These are phyloP conservation scores for Pseudozyma thailandica DNA, from an alignment of 1,284 basidiomycete species.

Conservation along the genomic window DNA sequence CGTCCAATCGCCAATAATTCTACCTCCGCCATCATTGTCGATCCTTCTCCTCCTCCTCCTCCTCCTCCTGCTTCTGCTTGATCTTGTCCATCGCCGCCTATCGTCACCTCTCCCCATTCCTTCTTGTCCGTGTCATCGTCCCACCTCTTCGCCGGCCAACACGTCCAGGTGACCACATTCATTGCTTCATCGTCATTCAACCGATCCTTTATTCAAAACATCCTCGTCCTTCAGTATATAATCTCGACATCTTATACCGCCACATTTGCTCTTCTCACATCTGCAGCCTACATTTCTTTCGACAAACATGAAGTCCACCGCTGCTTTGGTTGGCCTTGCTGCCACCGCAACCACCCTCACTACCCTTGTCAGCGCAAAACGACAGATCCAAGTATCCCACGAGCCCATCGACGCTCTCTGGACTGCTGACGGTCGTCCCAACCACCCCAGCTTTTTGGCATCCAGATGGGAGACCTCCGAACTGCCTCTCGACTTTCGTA, in stretches of 20 bases:
- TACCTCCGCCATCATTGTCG: no score
- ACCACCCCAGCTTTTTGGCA: constrained; percentile 35
- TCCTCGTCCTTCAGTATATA: no score
- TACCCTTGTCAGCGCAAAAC: constrained; percentile 18
- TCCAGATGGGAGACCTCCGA: constrained; percentile 44
- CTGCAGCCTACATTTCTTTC: not conserved
- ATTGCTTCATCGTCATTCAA: no score
- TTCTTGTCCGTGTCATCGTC: no score
- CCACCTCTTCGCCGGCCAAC: no score
- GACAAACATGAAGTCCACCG: constrained; percentile 32
- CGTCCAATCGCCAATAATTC: no score
- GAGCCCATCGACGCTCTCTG: constrained; percentile 37
- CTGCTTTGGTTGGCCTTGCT: constrained; percentile 32
- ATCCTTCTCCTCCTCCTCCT: no score
- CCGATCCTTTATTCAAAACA: constrained; percentile 19
- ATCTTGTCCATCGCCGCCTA: no score
- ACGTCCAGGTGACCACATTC: no score
- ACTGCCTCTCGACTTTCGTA: constrained; percentile 39
- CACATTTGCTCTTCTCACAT: not conserved
- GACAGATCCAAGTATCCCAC: constrained; percentile 39
- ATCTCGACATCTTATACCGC: not conserved
- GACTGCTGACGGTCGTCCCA: constrained; percentile 27
- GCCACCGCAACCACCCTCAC: constrained; percentile 30
- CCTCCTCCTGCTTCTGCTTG: no score
- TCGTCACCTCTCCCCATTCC: no score